Evolutionary conservation across 164 flowering plant species (phyloP), one percentile per base, ranked within the genome.

Genomic region (Nymphaea colorata): DNA sequence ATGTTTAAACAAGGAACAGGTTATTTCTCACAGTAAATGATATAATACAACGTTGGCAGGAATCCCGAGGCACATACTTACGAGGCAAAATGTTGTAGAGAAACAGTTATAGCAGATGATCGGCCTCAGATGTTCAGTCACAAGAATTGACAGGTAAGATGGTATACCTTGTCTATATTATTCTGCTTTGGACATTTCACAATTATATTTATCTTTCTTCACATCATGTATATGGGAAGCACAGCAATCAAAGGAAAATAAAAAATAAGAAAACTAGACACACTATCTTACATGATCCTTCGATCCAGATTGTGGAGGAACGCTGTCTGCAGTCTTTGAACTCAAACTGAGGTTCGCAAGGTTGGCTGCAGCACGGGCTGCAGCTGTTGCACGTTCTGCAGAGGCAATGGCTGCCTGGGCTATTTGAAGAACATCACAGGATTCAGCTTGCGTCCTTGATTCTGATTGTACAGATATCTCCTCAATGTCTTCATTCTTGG

Each of bases 341-440:
- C 65, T 71, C 79, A 75, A 61, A 75, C 12, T 79, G 11, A 74
- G 73, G 72, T 85, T 85, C 2, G 68, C 95, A 61, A 94, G 83
- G 67, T 82, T 79, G 3, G 93, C 93, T 64, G 97, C 97, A 15
- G 88, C 84, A 44, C 87, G 90, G n/a, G 96, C 96, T 73, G 96
- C 81, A 61, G 93, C 85, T 18, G 93, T 68, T 53, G 99, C 99
- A 71, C 87, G 93, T 59, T 88, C 92, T 45, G 99, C 96, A 42
- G 86, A 76, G 45, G 93, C 86, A 82, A 91, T 86, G 62, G 97
- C 99, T 64, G 84, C 86, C 69, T 80, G 86, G 75, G 99, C 96
- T 71, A 55, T 87, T 75, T 88, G 87, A 77, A 94, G 59, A 57
- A 83, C 78, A n/a, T 91, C 89, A 12, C 81, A 74, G 55, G 98